phyloP scores from a whole-genome alignment of 169 alveolate genomes.

The Babesia gibsoni region DNA sequence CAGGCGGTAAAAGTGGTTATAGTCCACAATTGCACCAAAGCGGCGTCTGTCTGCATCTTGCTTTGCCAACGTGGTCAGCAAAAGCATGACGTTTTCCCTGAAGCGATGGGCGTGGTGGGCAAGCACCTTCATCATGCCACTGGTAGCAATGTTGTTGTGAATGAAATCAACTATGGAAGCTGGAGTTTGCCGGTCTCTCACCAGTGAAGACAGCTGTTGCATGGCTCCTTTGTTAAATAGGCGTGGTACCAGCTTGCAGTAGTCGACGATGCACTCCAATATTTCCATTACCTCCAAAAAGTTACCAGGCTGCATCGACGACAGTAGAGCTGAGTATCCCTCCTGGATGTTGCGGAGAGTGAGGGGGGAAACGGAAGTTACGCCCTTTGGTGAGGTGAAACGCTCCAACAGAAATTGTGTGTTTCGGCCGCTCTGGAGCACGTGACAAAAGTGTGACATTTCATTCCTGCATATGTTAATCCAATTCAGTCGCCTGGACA shows the following conservation, averaged over 20 bases:
- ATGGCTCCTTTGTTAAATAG: slow-evolving; percentile 16
- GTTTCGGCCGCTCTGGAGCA: slow-evolving; percentile 24
- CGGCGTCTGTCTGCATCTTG: slow-evolving; percentile 15
- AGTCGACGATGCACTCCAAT: slow-evolving; percentile 26
- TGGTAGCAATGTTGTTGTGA: slow-evolving; percentile 15
- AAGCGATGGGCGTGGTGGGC: slow-evolving; percentile 20
- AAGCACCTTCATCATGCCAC: neutral
- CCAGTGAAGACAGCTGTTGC: slow-evolving; percentile 23
- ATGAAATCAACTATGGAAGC: slow-evolving; percentile 10
- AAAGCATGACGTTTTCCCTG: slow-evolving; percentile 16
- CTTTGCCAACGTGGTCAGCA: slow-evolving; percentile 11
- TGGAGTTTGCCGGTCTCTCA: slow-evolving; percentile 19
- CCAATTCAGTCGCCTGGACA: slow-evolving; percentile 27
- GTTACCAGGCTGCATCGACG: neutral
- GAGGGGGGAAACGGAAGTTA: slow-evolving; percentile 5
- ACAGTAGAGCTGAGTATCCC: neutral
- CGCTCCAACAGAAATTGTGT: slow-evolving; percentile 1
- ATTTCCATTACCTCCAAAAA: slow-evolving; percentile 23
- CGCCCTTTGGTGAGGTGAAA: too few relatives aligned
- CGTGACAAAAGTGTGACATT: slow-evolving; percentile 43
- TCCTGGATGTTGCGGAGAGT: neutral
- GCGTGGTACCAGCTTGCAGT: slow-evolving; percentile 19
- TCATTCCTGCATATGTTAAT: slow-evolving; percentile 45
- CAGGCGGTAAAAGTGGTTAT: slow-evolving; percentile 15
- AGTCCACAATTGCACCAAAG: slow-evolving; percentile 12